Base-by-base conservation (phyloP, 164 flowering plant species). In the Umbellularia californica region DNA sequence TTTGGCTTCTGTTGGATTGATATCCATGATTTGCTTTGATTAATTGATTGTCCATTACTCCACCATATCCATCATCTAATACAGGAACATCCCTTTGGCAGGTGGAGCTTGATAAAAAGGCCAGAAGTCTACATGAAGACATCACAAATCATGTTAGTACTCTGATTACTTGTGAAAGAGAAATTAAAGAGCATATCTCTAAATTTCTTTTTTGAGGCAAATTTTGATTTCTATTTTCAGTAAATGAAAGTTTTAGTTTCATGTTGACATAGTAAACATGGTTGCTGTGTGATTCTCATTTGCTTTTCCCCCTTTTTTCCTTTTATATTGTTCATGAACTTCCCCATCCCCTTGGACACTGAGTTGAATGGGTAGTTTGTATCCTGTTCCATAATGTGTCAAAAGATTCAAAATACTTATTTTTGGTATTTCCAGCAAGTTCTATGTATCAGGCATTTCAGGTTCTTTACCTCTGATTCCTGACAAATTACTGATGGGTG, bases 21-120 rank as follows among this genome's bases (percentile, higher is more conserved):
- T 55, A 55, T 55, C 60, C 60, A 55, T 3, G 13, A 55, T 55
- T 17, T 20, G n/a, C 60, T 19, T 55, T 55, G 4, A 14, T 55
- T 55, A 5, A 55, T 15, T 55, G 60, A 3, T 55, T 55, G 15
- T 55, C 60, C 60, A 55, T 17, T 55, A 15, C 60, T 55, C n/a
- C 20, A 55, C n/a, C 13, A 5, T 12, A 20, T 20, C 60, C 4
- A 55, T 20, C n/a, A 55, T 14, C 60, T 20, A 55, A 55, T 55
- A 19, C 60, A 15, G 19, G 60, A 55, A 15, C 17, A 15, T 5
- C n/a, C 60, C 22, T 63, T 70, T 73, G 69, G 71, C 79, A 89
- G 92, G 87, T 73, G 78, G 88, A 88, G 78, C 79, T 89, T 75
- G 83, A 89, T 66, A 69, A 79, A 72, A 88, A 87, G 79, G 90